Percentiles rank a stretch among this genome's conserved stretches.
These are phyloP conservation scores for Cutaneotrichosporon arboriforme DNA, from an alignment of 1,284 basidiomycete genomes.

Conservation along the genomic window DNA sequence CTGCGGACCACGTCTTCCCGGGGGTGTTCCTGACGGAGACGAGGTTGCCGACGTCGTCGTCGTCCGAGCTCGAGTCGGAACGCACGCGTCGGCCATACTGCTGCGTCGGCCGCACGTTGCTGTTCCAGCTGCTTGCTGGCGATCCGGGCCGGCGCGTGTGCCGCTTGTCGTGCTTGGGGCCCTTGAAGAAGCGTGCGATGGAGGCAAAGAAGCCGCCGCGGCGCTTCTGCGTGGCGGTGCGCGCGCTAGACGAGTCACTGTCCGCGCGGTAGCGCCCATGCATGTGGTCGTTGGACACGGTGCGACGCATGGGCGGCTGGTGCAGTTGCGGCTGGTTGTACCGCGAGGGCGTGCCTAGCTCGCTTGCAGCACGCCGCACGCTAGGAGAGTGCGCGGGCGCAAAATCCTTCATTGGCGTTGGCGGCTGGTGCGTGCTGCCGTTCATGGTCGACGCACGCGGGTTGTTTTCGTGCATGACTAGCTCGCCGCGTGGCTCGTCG, in stretches of 20 bases:
- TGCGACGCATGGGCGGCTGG: constrained; percentile 25
- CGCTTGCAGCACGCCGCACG: constrained; percentile 34
- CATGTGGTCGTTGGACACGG: constrained; percentile 32
- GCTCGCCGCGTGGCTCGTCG: constrained; percentile 30
- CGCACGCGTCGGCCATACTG: constrained; percentile 20
- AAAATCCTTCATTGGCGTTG: neutral
- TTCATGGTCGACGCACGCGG: neutral
- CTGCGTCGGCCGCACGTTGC: neutral
- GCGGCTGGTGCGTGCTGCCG: neutral
- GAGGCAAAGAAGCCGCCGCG: constrained; percentile 45
- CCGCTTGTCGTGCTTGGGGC: constrained; percentile 7
- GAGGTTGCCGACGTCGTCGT: constrained; percentile 35
- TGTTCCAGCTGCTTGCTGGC: neutral
- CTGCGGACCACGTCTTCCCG: constrained; percentile 15
- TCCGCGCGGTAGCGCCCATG: constrained; percentile 11
- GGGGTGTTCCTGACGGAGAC: constrained; percentile 40
- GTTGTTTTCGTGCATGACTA: constrained; percentile 43
- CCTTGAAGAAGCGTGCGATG: constrained; percentile 41
- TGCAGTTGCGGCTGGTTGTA: constrained; percentile 4
- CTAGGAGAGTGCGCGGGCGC: neutral
- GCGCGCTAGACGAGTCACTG: constrained; percentile 36
- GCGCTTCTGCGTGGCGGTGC: constrained; percentile 26
- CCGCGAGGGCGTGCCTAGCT: constrained; percentile 28
- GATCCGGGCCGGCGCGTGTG: constrained; percentile 5
- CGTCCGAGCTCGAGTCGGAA: constrained; percentile 36